Evolutionary conservation across 176 grass and related monocot genomes (phyloP), one percentile per base, ranked within the genome.

Genomic region (Aegilops sharonensis): DNA sequence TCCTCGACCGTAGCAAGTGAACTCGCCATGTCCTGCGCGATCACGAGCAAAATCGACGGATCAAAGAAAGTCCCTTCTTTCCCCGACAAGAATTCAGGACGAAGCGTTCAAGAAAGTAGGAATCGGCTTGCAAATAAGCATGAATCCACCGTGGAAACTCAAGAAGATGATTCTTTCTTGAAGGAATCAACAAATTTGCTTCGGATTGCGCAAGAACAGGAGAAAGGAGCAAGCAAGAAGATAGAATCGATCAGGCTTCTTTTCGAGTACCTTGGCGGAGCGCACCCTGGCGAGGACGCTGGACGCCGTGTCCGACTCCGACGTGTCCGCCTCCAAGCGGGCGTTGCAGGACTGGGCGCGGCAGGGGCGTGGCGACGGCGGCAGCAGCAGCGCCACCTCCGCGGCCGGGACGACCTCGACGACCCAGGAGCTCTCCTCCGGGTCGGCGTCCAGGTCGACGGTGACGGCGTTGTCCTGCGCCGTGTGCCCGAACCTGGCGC

Each of bases 281-380:
- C 60, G 79, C 37, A 76, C 48, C 61, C 85, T 84, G 85, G 79
- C 60, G 68, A 84, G 62, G 34, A 60, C 74, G 68, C 75, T 84
- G 76, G 81, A 80, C 5, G 36, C 76, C n/a, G 61, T 75, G 61
- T 80, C 77, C 13, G 18, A 56, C 75, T 65, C 40, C 72, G 69
- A 32, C 3, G 47, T 27, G 32, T 47, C 6, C 10, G 48, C 68
- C 69, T 80, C 81, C 29, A 87, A 1, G 21, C 85, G 68, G 15
- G 81, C 85, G 81, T 80, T 36, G 75, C 81, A 91, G 32, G 89
- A 90, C 21, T 67, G 32, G 34, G 80, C 68, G 61, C 81, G 85
- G 81, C 68, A 60, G 5, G 48, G 37, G 5, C 65, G 73, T 5
- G 23, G 61, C 18, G 50, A 18, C 15, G 50, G 50, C 50, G 1